Percentiles rank a stretch among this genome's conserved stretches.
Evolutionary conservation across 805 yeast genomes (phyloP).

Genomic region (Saturnispora galanensis): DNA sequence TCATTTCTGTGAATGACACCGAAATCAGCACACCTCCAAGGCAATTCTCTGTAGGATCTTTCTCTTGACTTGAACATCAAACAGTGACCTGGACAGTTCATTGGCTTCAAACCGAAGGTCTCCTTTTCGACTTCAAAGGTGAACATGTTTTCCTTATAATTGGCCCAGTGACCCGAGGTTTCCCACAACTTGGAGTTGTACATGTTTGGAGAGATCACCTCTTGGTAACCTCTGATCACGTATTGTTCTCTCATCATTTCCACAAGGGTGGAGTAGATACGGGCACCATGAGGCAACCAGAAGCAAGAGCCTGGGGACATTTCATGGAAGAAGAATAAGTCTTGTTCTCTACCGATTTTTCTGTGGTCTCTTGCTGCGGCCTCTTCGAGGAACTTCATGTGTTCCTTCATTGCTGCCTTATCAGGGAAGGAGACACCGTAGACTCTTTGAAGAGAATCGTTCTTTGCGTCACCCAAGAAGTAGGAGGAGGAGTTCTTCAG

Average conservation of each 20-base stretch:
- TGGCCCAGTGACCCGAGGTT: constrained; percentile 97
- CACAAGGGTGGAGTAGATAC: constrained; percentile 84
- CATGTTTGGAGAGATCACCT: constrained; percentile 99
- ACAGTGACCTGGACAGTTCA: constrained; percentile 71
- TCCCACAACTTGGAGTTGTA: constrained; percentile 96
- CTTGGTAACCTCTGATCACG: constrained; percentile 90
- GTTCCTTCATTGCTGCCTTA: constrained; percentile 90
- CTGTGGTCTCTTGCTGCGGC: constrained; percentile 96
- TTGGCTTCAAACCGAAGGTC: constrained; percentile 86
- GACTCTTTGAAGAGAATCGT: constrained; percentile 93
- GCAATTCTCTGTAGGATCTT: constrained; percentile 92
- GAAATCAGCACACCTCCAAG: constrained; percentile 98
- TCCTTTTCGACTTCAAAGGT: constrained; percentile 96
- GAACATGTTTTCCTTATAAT: constrained; percentile 96
- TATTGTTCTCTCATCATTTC: constrained; percentile 77
- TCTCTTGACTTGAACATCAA: constrained; percentile 84
- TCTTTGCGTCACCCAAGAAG: constrained; percentile 84
- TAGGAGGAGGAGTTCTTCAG: constrained; percentile 94
- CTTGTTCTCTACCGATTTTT: constrained; percentile 94
- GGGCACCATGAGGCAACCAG: constrained; percentile 99
- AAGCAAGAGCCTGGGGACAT: constrained; percentile 96
- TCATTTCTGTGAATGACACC: constrained; percentile 97
- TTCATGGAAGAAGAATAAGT: constrained; percentile 89
- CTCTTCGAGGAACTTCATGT: constrained; percentile 87
- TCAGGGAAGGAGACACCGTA: constrained; percentile 99